phyloP scores from a whole-genome alignment of 176 grass and related monocot species.

The Ampelocalamus luodianensis region DNA sequence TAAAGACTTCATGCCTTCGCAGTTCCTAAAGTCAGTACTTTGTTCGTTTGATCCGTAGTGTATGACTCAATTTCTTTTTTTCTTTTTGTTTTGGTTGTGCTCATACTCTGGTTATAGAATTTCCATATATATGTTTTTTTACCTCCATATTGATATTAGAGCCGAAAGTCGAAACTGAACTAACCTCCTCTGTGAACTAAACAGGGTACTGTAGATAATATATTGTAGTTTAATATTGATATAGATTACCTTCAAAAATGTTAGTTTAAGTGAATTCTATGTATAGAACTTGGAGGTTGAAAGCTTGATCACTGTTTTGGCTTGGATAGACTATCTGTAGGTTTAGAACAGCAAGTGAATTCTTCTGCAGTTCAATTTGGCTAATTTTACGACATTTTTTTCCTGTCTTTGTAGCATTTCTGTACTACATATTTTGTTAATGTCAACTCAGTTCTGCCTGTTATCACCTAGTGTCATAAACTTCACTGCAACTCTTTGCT shows the following conservation, averaged over 20 bases:
- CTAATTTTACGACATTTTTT: background rate
- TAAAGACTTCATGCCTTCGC: constrained; percentile 1
- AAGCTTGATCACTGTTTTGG: background rate
- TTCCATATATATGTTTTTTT: no score
- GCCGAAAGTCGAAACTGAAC: no score
- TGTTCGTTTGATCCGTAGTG: no score
- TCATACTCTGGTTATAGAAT: no score
- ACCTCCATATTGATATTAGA: no score
- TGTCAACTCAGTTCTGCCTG: background rate
- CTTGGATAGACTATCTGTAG: background rate
- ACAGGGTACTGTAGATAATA: no score
- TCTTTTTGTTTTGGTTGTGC: no score
- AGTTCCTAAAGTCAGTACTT: background rate
- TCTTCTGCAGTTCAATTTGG: background rate
- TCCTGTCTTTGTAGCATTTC: background rate
- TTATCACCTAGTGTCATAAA: background rate
- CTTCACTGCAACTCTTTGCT: background rate
- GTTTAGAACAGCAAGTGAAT: background rate
- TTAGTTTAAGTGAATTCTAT: background rate
- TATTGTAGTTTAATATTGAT: background rate
- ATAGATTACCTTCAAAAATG: background rate
- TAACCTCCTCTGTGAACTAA: no score
- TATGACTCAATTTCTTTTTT: no score
- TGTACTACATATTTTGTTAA: background rate
- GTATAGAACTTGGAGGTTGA: background rate